Evolutionary conservation across 441 rosid species (phyloP).

Genomic region (Gossypium gossypioides): DNA sequence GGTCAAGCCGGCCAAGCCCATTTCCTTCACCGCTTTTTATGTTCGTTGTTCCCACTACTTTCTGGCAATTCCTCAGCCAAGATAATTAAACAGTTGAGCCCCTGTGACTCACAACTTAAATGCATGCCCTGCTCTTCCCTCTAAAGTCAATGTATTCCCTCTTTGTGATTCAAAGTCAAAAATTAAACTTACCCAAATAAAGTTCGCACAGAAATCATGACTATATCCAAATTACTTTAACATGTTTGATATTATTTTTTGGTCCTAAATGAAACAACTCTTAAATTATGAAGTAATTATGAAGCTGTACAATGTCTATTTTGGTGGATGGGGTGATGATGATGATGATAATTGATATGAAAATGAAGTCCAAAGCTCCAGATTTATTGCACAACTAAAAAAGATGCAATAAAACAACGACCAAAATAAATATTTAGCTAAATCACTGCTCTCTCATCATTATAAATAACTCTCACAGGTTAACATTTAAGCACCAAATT

Average conservation of each 20-base stretch:
- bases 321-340: neutral
- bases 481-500: neutral
- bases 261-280: neutral
- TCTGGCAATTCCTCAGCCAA: neutral
- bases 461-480: conserved; percentile 4
- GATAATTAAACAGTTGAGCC: neutral
- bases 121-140: neutral
- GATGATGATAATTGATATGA: neutral
- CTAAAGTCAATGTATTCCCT: neutral
- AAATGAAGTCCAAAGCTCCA: neutral
- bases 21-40: neutral
- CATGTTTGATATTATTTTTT: neutral
- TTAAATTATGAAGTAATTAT: neutral
- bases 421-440: neutral
- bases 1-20: neutral
- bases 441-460: neutral
- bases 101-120: neutral
- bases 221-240: neutral
- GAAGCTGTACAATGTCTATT: neutral
- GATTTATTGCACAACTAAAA: conserved; percentile 6
- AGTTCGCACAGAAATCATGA: neutral
- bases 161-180: neutral
- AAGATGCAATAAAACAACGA: neutral
- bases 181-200: neutral
- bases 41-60: neutral